Percentiles rank a stretch among this genome's conserved stretches.
These are phyloP conservation scores for Vicia faba DNA, from an alignment of 306 rosid genomes.

Conservation along the genomic window DNA sequence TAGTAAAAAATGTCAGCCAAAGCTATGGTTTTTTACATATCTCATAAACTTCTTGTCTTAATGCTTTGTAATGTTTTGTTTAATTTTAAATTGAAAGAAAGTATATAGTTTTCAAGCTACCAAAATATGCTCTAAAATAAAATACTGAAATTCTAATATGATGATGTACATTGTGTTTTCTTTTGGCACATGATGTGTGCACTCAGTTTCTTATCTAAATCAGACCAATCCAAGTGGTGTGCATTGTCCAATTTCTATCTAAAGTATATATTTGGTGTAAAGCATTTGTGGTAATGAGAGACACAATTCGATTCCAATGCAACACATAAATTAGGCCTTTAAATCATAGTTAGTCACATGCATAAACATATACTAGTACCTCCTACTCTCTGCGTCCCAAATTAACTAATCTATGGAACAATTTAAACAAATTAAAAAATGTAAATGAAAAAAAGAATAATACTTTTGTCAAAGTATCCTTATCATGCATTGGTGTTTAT, in stretches of 20 bases:
- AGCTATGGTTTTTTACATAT: slow-evolving; percentile 11
- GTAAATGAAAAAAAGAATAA: no score
- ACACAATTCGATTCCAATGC: no score
- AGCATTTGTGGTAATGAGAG: no score
- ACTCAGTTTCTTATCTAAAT: slow-evolving; percentile 5
- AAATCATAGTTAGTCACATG: no score
- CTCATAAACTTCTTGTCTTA: slow-evolving; percentile 24
- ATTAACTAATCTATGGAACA: no score
- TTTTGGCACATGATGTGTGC: slow-evolving; percentile 26
- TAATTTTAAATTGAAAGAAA: background rate
- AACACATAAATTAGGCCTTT: no score
- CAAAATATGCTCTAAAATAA: background rate
- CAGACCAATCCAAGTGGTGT: slow-evolving; percentile 2
- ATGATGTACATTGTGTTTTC: slow-evolving; percentile 1
- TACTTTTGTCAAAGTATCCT: no score
- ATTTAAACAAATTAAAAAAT: no score
- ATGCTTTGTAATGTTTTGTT: slow-evolving; percentile 21
- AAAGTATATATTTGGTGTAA: background rate
- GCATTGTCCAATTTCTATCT: slow-evolving; percentile 16
- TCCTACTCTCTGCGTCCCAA: no score
- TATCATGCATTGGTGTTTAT: no score
- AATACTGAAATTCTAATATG: background rate
- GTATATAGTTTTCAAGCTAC: background rate
- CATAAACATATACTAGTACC: no score
- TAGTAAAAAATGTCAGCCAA: slow-evolving; percentile 5